Evolutionary conservation across 2,329 filamentous ascomycete species (phyloP), one percentile per base, ranked within the genome.

Genomic region (Fusarium sarcochroum): DNA sequence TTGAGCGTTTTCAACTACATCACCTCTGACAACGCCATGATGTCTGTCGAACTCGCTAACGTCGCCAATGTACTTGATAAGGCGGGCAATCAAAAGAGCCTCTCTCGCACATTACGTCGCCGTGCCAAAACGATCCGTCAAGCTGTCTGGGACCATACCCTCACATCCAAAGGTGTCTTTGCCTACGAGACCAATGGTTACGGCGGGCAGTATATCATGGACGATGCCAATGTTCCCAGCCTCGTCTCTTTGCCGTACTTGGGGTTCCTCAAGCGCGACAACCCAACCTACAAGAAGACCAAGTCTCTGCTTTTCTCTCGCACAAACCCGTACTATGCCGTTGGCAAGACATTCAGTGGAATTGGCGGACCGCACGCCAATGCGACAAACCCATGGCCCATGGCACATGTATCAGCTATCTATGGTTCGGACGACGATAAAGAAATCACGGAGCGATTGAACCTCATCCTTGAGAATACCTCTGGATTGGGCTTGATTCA

Each of bases 121-220:
- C 57, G 66, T 21, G 62, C 63, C 4, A 17, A 48, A 5, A 66
- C 50, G 0, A 66, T 66, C 15, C 45, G 56, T 2, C 15, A 50
- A 5, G 63, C 63, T 0, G 50, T 66, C 0, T 66, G 62, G 63
- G 56, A 66, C 1, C 63, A 66, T 4, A 66, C 63, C 0, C 41
- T 51, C 0, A 66, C 63, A 4, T 30, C 50, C 0, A 63, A 66
- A 2, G 63, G 63, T 0, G 41, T 66, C 0, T 66, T 66, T 9
- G 63, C 63, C 5, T 66, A 66, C 0, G 63, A 66, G 10, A 66
- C 62, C 2, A 66, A 66, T 6, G 63, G 63, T 0, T 66, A 66
- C 0, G 63, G 63, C 5, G 63, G 63, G 1, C 63, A 66, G 20
- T 66, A 66, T 27, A 66, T 66, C n/a, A 66, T 66, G 63, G 63